Conservation (phyloP, 805 yeast genomes). For the Yueomyces sp. region DNA sequence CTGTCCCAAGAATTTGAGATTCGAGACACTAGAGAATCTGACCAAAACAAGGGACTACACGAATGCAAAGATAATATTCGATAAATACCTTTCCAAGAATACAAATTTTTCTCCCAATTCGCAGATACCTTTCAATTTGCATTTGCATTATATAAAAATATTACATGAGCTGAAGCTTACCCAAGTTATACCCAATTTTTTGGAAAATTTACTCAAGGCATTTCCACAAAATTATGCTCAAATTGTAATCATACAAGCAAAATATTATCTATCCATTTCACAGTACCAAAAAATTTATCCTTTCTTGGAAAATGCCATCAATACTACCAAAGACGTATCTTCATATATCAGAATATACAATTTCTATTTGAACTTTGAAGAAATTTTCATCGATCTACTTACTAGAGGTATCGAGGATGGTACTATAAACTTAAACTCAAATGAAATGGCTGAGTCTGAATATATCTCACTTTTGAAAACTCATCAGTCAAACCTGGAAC, state of each 20-base stretch:
- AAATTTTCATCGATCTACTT: slow-evolving; percentile 26
- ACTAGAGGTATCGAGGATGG: neutral
- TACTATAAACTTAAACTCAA: neutral
- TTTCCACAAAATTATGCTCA: slow-evolving; percentile 37
- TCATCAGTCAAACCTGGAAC: slow-evolving; percentile 35
- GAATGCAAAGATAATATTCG: slow-evolving; percentile 5
- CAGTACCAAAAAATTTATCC: no score
- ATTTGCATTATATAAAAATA: slow-evolving; percentile 7
- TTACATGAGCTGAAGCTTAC: slow-evolving; percentile 5
- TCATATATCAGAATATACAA: slow-evolving; percentile 30
- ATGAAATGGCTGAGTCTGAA: slow-evolving; percentile 1
- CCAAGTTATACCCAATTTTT: slow-evolving; percentile 20
- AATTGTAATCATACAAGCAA: slow-evolving; percentile 35
- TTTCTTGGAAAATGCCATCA: no score
- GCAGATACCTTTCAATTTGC: slow-evolving; percentile 5
- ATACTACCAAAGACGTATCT: slow-evolving; percentile 19
- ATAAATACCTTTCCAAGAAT: slow-evolving; percentile 4
- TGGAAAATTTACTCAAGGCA: slow-evolving; percentile 6
- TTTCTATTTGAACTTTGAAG: slow-evolving; percentile 46
- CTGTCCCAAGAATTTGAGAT: slow-evolving; percentile 6
- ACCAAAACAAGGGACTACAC: slow-evolving; percentile 10
- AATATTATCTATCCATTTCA: slow-evolving; percentile 22
- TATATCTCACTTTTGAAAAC: slow-evolving; percentile 29
- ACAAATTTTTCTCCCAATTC: slow-evolving; percentile 1
- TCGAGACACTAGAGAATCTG: slow-evolving; percentile 4